Evolutionary conservation across 805 yeast genomes (phyloP).

Genomic region (Candida cerambycidarum): DNA sequence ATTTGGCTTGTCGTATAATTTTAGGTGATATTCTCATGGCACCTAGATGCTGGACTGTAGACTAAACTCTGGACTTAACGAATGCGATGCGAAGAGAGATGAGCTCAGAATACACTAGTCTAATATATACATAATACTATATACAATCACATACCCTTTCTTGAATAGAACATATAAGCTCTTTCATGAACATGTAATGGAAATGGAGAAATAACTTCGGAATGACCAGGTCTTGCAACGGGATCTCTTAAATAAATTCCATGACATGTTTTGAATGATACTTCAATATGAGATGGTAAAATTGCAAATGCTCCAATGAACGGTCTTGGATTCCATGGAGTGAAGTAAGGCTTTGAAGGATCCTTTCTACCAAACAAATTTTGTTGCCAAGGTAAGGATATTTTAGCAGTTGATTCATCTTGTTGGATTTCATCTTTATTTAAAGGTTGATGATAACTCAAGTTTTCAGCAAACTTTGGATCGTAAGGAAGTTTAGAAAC

Average conservation of each 20-base stretch:
- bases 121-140: conserved; percentile 6
- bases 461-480: conserved; percentile 24
- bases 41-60: too few relatives aligned
- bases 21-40: conserved; percentile 30
- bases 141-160: conserved; percentile 54
- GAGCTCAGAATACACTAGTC: too few relatives aligned
- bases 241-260: conserved; percentile 97
- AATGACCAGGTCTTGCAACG: conserved; percentile 93
- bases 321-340: conserved; percentile 96
- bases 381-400: conserved; percentile 78
- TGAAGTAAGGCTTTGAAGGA: conserved; percentile 78
- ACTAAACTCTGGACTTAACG: too few relatives aligned
- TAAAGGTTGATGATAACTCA: conserved; percentile 35
- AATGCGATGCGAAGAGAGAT: too few relatives aligned
- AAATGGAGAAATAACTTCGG: conserved; percentile 93
- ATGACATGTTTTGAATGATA: conserved; percentile 89
- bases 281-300: conserved; percentile 87
- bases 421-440: conserved; percentile 48
- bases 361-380: conserved; percentile 76
- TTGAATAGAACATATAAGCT: conserved; percentile 90
- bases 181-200: conserved; percentile 80
- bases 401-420: conserved; percentile 48
- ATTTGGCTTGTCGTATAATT: conserved; percentile 27
- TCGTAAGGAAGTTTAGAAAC: conserved; percentile 28
- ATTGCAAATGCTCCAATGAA: conserved; percentile 91